phyloP scores from a whole-genome alignment of 139 green algal species.

The Chlamydomonas incerta region DNA sequence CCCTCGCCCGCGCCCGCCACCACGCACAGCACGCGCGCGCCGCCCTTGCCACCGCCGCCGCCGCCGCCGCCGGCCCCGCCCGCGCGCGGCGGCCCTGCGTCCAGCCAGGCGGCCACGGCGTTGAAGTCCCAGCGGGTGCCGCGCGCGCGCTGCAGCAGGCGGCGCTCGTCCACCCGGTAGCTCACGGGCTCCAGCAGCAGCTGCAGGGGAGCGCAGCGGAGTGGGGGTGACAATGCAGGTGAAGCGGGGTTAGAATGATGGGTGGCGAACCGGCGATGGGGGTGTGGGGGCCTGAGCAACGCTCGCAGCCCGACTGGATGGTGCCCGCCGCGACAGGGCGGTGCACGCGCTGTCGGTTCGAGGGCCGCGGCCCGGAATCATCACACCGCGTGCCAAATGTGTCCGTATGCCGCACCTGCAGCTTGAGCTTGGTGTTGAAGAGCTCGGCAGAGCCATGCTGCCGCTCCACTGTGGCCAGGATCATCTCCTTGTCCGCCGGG shows the following conservation, averaged over 20 bases:
- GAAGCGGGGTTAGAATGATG: no score
- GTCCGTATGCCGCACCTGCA: no score
- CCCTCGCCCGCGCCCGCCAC: constrained; percentile 36
- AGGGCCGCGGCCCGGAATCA: no score
- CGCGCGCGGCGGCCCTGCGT: neutral
- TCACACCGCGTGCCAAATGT: no score
- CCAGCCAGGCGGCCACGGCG: constrained; percentile 1
- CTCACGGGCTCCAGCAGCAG: constrained; percentile 42
- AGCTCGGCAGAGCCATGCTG: neutral
- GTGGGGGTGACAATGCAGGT: neutral
- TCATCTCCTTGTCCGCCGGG: constrained; percentile 31
- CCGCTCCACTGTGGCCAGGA: neutral
- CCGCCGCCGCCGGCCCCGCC: neutral
- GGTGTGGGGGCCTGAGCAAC: no score
- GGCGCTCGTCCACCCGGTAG: constrained; percentile 37
- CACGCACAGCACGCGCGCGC: constrained; percentile 32
- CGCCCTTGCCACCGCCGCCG: neutral
- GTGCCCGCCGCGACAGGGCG: no score
- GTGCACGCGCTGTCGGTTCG: no score
- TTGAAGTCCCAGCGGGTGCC: neutral
- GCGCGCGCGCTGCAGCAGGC: neutral
- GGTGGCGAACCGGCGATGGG: no score
- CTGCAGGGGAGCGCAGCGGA: constrained; percentile 8
- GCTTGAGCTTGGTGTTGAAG: neutral
- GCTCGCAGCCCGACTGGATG: no score